A percentile compares a stretch with the other conserved stretches of the same genome.
Evolutionary conservation across 805 yeast genomes (phyloP).

Genomic region (Wickerhamomyces canadensis): DNA sequence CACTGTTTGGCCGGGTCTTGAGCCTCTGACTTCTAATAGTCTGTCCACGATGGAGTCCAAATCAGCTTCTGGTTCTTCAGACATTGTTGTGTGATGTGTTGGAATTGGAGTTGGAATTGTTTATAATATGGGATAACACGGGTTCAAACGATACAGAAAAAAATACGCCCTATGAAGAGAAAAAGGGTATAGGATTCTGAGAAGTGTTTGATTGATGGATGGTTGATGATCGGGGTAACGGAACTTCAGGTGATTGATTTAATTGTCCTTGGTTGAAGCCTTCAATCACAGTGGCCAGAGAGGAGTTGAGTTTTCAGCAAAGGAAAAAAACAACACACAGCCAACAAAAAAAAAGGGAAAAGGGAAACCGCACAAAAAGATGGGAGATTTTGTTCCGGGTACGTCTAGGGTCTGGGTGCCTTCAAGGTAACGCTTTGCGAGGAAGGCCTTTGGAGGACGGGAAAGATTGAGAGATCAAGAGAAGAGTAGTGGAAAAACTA

Average conservation of each 20-base stretch:
- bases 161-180: not conserved
- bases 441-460: no score
- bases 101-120: constrained; percentile 1
- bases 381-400: no score
- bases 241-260: no score
- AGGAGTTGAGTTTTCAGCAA: not conserved
- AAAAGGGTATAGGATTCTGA: no score
- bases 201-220: no score
- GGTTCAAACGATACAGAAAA: not conserved
- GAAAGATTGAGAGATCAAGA: no score
- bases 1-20: constrained; percentile 97
- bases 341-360: constrained; percentile 1
- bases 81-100: constrained; percentile 20
- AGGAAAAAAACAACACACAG: constrained; percentile 1
- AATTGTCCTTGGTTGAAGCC: no score
- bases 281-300: no score
- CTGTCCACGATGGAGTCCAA: constrained; percentile 96
- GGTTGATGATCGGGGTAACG: no score
- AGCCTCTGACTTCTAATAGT: constrained; percentile 94
- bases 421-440: no score
- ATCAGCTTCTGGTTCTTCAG: constrained; percentile 71
- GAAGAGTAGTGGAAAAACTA: no score
- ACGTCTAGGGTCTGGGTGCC: no score
- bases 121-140: constrained; percentile 2
- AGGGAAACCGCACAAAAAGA: not conserved